These are phyloP conservation scores for Stachybotrys chartarum DNA, from an alignment of 2,329 filamentous ascomycete genomes.

Conservation along the genomic window DNA sequence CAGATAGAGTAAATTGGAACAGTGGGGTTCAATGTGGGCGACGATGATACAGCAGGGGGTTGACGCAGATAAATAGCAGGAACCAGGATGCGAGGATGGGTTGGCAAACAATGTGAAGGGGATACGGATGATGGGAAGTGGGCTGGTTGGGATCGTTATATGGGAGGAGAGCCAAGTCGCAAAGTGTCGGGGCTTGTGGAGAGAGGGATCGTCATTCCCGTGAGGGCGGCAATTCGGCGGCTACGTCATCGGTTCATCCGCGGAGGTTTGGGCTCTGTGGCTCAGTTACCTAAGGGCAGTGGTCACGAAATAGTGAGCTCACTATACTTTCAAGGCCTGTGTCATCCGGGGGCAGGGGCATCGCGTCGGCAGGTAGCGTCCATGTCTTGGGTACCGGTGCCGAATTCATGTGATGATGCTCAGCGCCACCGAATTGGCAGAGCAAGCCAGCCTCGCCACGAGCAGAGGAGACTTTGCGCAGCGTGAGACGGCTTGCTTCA, in stretches of 20 bases:
- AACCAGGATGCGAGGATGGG: neutral
- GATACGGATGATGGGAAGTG: neutral
- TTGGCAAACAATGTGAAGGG: neutral
- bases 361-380: neutral
- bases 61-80: neutral
- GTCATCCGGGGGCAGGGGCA: no score
- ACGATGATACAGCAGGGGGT: constrained; percentile 7
- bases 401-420: neutral
- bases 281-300: neutral
- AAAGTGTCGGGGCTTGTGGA: constrained; percentile 1
- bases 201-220: constrained; percentile 4
- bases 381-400: neutral
- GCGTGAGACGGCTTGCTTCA: no score
- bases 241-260: constrained; percentile 9
- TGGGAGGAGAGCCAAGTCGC: constrained; percentile 1
- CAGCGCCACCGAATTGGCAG: neutral
- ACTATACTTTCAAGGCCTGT: neutral
- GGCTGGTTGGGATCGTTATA: constrained; percentile 7
- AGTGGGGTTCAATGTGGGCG: constrained; percentile 9
- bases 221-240: constrained; percentile 4
- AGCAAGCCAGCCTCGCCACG: neutral
- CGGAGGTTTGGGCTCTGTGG: neutral
- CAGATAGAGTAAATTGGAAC: neutral
- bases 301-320: neutral
- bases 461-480: neutral